Evolutionary conservation across 768 basidiomycete genomes (phyloP), one percentile per base, ranked within the genome.

Genomic region (Calocybe gangraenosa): DNA sequence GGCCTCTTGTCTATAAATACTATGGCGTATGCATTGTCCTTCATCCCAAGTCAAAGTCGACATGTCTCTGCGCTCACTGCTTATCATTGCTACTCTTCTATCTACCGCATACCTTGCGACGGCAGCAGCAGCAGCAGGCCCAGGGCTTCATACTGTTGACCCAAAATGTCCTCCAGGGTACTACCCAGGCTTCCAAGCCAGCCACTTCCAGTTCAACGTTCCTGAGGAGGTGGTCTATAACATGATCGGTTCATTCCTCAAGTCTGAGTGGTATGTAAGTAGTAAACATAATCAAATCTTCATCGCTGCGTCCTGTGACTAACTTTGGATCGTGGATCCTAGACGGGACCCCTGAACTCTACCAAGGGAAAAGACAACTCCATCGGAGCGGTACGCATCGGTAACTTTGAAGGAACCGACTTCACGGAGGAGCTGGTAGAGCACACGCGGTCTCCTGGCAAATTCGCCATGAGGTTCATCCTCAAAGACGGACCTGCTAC

Each of bases 201-300:
- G 17, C 31, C 11, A 11, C 30, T 44, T 30, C 30, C 47, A 49
- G 32, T 43, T 39, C 37, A 44, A 37, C 31, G 42, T 36, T 31
- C 42, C 47, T 1, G 41, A 37, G 4, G 37, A 17, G 10, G 2
- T 5, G 2, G 40, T 43, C 22, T 19, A 23, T 10, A 25, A 38
- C 41, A 44, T 34, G 25, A 49, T 37, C 14, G 47, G 47, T 8
- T 49, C 47, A 10, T 49, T 49, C 33, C 33, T 39, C n/a, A 37
- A 40, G 31, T 18, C 40, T 14, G 42, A 43, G 42, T 49, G 47
- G 47, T 49, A 49, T 49, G 47, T 44, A 30, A 49, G 47, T 49
- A 18, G 11, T 25, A 32, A 15, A n/a, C 7, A n/a, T 35, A 8
- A 31, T 7, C 28, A 6, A 20, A 9, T 6, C 31, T 21, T n/a